phyloP scores from a whole-genome alignment of 169 alveolate genomes.

The Plasmodium berghei region DNA sequence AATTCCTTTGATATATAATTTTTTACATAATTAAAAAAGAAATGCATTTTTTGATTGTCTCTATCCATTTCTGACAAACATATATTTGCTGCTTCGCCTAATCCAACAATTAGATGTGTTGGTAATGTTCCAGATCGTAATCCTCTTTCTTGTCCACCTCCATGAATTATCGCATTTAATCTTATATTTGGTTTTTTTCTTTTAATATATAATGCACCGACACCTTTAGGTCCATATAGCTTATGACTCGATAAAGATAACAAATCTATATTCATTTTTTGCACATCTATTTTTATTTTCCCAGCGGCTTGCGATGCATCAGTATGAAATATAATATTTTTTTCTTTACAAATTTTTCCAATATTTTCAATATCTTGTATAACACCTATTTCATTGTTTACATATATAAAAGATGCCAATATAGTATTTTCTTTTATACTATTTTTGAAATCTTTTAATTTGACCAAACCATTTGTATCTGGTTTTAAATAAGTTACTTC shows the following conservation, averaged over 20 bases:
- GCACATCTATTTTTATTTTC: slow-evolving; percentile 94
- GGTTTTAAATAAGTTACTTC: slow-evolving; percentile 96
- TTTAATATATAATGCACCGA: slow-evolving; percentile 96
- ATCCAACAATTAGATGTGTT: slow-evolving; percentile 95
- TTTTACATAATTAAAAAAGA: slow-evolving; percentile 87
- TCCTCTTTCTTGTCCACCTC: slow-evolving; percentile 99
- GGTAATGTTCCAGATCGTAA: slow-evolving; percentile 97
- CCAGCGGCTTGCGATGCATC: slow-evolving; percentile 96
- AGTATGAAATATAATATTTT: slow-evolving; percentile 95
- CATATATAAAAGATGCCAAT: slow-evolving; percentile 94
- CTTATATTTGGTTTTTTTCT: slow-evolving; percentile 96
- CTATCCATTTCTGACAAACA: slow-evolving; percentile 94
- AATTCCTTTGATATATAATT: slow-evolving; percentile 78
- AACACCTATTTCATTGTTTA: slow-evolving; percentile 98
- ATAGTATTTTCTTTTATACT: slow-evolving; percentile 96
- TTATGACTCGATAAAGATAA: slow-evolving; percentile 97
- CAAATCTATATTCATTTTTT: slow-evolving; percentile 92
- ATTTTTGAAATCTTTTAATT: slow-evolving; percentile 89
- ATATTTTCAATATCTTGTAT: slow-evolving; percentile 94
- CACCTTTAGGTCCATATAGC: slow-evolving; percentile 99
- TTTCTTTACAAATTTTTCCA: slow-evolving; percentile 94
- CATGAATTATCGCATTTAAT: slow-evolving; percentile 95
- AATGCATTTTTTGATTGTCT: slow-evolving; percentile 91
- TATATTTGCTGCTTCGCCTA: slow-evolving; percentile 96
- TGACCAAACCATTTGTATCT: slow-evolving; percentile 91